These are phyloP conservation scores for Xanthoparmelia taractica DNA, from an alignment of 495 filamentous ascomycete species.

Conservation along the genomic window DNA sequence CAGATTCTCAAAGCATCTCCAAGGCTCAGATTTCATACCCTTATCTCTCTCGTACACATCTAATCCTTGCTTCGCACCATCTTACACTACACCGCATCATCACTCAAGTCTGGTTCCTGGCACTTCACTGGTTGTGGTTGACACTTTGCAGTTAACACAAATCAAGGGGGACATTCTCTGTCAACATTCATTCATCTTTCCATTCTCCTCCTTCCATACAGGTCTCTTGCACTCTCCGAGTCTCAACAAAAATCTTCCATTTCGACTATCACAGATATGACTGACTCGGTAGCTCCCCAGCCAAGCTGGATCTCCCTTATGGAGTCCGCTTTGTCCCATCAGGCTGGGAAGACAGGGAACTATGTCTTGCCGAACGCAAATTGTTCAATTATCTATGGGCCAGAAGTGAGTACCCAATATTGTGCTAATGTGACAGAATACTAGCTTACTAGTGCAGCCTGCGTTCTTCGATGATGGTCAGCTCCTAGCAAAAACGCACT, in stretches of 20 bases:
- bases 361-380: background rate
- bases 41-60: background rate
- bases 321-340: background rate
- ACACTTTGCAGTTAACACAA: background rate
- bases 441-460: slow-evolving; percentile 2
- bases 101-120: background rate
- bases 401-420: background rate
- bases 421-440: background rate
- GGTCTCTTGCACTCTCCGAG: background rate
- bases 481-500: background rate
- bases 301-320: background rate
- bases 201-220: background rate
- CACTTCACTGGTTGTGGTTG: background rate
- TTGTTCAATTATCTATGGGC: slow-evolving; percentile 10
- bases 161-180: background rate
- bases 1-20: background rate
- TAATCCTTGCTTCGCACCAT: background rate
- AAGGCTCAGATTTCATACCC: background rate
- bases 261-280: background rate
- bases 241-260: background rate
- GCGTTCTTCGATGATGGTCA: slow-evolving; percentile 4
- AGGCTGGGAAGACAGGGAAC: background rate
- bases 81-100: background rate
- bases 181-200: background rate
- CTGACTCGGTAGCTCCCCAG: background rate